Evolutionary conservation across 257 asterid species (phyloP).

Genomic region (Nicotiana paniculata): DNA sequence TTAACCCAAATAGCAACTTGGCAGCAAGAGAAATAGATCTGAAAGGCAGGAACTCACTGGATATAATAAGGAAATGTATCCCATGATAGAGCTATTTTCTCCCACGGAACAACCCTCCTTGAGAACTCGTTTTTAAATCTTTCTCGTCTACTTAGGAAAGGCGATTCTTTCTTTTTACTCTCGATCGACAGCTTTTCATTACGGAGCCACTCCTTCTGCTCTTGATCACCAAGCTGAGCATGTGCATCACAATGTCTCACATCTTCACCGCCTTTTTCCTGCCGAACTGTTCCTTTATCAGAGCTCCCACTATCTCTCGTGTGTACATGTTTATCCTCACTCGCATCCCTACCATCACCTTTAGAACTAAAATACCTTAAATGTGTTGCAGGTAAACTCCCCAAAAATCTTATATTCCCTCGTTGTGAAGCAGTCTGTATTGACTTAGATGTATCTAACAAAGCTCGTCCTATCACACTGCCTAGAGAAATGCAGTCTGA

Average conservation of each 20-base stretch:
- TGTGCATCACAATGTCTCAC: conserved; percentile 53
- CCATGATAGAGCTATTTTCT: conserved; percentile 84
- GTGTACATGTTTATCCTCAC: conserved; percentile 53
- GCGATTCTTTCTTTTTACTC: conserved; percentile 81
- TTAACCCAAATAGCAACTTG: neutral
- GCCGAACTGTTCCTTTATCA: conserved; percentile 39
- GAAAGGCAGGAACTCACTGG: conserved; percentile 42
- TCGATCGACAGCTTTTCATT: conserved; percentile 78
- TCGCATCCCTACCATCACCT: conserved; percentile 86
- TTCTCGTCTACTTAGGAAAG: conserved; percentile 64
- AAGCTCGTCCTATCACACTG: conserved; percentile 38
- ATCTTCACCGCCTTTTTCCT: conserved; percentile 29
- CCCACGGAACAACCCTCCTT: conserved; percentile 92
- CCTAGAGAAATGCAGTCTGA: conserved; percentile 20
- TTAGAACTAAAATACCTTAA: conserved; percentile 69
- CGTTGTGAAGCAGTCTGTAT: conserved; percentile 31
- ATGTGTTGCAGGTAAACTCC: conserved; percentile 30
- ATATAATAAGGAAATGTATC: conserved; percentile 89
- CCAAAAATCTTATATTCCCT: conserved; percentile 26
- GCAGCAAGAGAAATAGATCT: conserved; percentile 6
- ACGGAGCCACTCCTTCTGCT: conserved; percentile 85
- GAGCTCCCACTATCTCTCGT: conserved; percentile 36
- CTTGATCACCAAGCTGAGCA: conserved; percentile 84
- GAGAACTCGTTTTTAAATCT: conserved; percentile 73
- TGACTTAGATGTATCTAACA: conserved; percentile 31